phyloP scores from a whole-genome alignment of 1,284 basidiomycete species.

The Marasmius fiardii region DNA sequence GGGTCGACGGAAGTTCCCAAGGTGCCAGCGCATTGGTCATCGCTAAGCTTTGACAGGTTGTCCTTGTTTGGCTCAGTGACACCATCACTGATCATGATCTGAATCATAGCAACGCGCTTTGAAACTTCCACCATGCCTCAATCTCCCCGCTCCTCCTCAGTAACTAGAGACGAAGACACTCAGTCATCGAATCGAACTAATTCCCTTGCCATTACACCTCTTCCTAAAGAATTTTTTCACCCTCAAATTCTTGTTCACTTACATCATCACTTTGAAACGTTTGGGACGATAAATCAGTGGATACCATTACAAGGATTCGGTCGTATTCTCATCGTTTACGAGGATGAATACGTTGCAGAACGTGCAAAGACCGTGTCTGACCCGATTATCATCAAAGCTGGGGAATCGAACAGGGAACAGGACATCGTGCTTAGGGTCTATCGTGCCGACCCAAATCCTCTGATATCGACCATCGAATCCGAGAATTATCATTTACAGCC shows the following conservation, averaged over 20 bases:
- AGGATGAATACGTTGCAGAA: conserved; percentile 61
- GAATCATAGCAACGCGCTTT: too few species aligned
- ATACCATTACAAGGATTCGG: conserved; percentile 78
- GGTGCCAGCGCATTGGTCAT: background rate
- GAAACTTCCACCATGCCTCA: too few species aligned
- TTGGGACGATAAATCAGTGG: conserved; percentile 84
- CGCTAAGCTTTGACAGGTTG: background rate
- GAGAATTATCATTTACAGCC: conserved; percentile 65
- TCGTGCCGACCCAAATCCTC: conserved; percentile 73
- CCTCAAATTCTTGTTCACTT: conserved; percentile 66
- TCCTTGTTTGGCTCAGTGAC: background rate
- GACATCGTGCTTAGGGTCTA: conserved; percentile 71
- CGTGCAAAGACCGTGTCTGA: conserved; percentile 61
- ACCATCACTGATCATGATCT: too few species aligned
- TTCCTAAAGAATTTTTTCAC: conserved; percentile 69
- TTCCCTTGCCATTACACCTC: conserved; percentile 63
- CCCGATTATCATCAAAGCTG: conserved; percentile 49
- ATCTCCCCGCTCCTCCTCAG: background rate
- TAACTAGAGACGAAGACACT: background rate
- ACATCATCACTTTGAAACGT: conserved; percentile 64
- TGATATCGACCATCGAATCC: conserved; percentile 36
- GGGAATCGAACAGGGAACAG: conserved; percentile 30
- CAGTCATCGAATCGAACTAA: conserved; percentile 49
- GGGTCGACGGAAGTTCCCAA: background rate
- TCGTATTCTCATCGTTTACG: conserved; percentile 80